Conservation (phyloP, 345 rosid species). For the Citrus trifoliata region DNA sequence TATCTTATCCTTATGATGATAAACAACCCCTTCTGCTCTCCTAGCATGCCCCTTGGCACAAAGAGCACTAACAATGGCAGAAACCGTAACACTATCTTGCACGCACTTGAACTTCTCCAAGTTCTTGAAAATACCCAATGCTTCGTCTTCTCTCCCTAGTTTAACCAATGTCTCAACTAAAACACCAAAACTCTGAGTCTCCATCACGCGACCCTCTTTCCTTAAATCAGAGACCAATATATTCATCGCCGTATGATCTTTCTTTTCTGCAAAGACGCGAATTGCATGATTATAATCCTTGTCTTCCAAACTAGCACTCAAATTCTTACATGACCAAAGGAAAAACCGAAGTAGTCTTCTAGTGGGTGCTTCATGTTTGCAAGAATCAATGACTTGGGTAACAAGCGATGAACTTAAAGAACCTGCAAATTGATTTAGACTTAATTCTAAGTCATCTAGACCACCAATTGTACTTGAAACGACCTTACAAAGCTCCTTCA, state of each 20-base stretch:
- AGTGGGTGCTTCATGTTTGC: constrained; percentile 55
- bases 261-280: constrained; percentile 65
- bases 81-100: constrained; percentile 50
- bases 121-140: constrained; percentile 82
- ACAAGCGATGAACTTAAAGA: constrained; percentile 45
- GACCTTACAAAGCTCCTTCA: constrained; percentile 41
- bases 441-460: constrained; percentile 74
- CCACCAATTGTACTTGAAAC: constrained; percentile 66
- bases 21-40: constrained; percentile 76
- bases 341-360: constrained; percentile 76
- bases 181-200: constrained; percentile 53
- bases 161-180: constrained; percentile 69
- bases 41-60: constrained; percentile 75
- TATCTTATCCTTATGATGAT: constrained; percentile 59
- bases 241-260: constrained; percentile 59
- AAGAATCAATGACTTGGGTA: constrained; percentile 43
- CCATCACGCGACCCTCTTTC: constrained; percentile 56
- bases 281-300: constrained; percentile 62
- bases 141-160: constrained; percentile 75
- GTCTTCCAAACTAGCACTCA: constrained; percentile 38
- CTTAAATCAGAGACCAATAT: constrained; percentile 65
- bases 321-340: constrained; percentile 60
- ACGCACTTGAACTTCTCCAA: constrained; percentile 73
- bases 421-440: constrained; percentile 34
- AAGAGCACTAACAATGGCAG: constrained; percentile 63